Conservation (phyloP, 495 filamentous ascomycete species). For the Podospora conica region DNA sequence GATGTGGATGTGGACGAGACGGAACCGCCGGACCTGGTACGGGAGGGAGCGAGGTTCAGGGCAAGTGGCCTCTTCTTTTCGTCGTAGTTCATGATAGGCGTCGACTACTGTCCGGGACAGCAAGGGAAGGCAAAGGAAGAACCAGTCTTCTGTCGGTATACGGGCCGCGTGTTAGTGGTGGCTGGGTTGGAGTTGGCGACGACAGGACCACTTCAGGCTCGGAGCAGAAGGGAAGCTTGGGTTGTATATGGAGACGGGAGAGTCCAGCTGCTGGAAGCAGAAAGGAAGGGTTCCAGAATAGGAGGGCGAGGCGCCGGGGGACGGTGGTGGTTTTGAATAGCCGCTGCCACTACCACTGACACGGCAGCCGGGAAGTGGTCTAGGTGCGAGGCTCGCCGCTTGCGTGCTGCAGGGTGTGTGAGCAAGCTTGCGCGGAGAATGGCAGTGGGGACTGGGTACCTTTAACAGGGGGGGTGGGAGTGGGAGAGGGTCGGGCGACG, state of each 20-base stretch:
- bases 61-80: constrained; percentile 48
- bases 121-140: constrained; percentile 30
- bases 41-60: constrained; percentile 41
- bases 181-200: not conserved
- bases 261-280: constrained; percentile 49
- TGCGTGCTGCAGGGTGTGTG: constrained; percentile 32
- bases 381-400: constrained; percentile 20
- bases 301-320: constrained; percentile 29
- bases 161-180: constrained; percentile 22
- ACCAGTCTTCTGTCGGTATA: constrained; percentile 26
- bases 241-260: constrained; percentile 38
- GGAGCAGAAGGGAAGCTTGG: constrained; percentile 23
- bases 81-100: constrained; percentile 27
- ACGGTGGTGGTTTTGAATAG: constrained; percentile 48
- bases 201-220: constrained; percentile 14
- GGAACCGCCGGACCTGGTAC: constrained; percentile 45
- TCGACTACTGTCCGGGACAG: constrained; percentile 11
- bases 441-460: constrained; percentile 23
- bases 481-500: constrained; percentile 7
- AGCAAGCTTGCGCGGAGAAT: constrained; percentile 24
- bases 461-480: constrained; percentile 19
- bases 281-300: constrained; percentile 27
- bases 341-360: constrained; percentile 35
- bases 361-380: constrained; percentile 15
- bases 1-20: constrained; percentile 49